Evolutionary conservation across 495 filamentous ascomycete species (phyloP).

Genomic region (Hypomontagnella monticulosa): DNA sequence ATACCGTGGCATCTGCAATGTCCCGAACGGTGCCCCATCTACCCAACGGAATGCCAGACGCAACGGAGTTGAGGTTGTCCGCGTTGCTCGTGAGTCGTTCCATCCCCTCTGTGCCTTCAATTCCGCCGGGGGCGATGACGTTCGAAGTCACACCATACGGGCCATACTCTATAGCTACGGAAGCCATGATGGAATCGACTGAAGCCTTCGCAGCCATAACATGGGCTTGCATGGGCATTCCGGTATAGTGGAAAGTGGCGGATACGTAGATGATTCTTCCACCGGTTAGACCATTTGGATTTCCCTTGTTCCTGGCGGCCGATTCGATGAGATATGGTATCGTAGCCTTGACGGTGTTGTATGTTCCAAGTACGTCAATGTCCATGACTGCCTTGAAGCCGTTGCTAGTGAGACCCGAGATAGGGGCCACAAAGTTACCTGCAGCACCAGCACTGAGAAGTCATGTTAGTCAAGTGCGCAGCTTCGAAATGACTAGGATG

Average conservation of each 20-base stretch:
- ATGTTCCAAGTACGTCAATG: slow-evolving; percentile 93
- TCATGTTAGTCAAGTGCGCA: slow-evolving; percentile 25
- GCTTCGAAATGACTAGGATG: not conserved
- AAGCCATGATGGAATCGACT: slow-evolving; percentile 81
- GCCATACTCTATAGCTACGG: slow-evolving; percentile 84
- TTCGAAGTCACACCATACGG: slow-evolving; percentile 91
- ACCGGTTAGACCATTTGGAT: slow-evolving; percentile 64
- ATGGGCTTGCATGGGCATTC: slow-evolving; percentile 84
- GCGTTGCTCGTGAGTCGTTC: slow-evolving; percentile 57
- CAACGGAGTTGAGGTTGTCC: slow-evolving; percentile 43
- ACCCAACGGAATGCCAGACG: slow-evolving; percentile 68
- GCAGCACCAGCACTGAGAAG: slow-evolving; percentile 83
- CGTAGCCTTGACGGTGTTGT: slow-evolving; percentile 93
- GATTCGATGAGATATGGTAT: slow-evolving; percentile 81
- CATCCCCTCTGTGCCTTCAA: slow-evolving; percentile 72
- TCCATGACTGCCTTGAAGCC: slow-evolving; percentile 97
- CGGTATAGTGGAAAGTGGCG: slow-evolving; percentile 89
- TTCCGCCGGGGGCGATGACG: slow-evolving; percentile 83
- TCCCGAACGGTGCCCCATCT: slow-evolving; percentile 83
- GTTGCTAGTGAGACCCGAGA: slow-evolving; percentile 81
- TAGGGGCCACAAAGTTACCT: slow-evolving; percentile 93
- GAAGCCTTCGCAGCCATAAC: slow-evolving; percentile 91
- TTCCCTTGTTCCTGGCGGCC: slow-evolving; percentile 65
- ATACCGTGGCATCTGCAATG: slow-evolving; percentile 93
- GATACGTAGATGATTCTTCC: slow-evolving; percentile 90